Base-by-base conservation (phyloP, 1,284 basidiomycete genomes). In the Leccinum griseonigrum region DNA sequence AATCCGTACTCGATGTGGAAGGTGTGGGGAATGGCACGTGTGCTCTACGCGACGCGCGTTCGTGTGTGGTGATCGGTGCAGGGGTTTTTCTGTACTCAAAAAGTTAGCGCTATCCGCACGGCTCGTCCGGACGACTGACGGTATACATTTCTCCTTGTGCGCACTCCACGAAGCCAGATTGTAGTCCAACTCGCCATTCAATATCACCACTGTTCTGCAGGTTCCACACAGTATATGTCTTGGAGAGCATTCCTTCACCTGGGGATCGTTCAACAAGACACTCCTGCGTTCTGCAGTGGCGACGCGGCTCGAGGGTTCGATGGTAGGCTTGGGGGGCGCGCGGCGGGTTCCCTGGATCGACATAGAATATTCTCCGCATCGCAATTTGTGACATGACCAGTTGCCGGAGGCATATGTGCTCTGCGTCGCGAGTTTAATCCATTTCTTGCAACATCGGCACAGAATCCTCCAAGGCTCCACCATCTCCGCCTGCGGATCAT, bases 231-330 rank as follows among this genome's bases (percentile, higher is more conserved):
- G 76, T 22, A 87, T 81, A 60, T 71, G 73, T 36, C 70, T 71
- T 0, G 77, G 60, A 3, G 79, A 76, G 68, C 81, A 84, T 1
- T 70, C 66, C 69, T 79, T 82, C 43, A 79, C 85, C 64, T 85
- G 83, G 18, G 80, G 67, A 69, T 90, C 87, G 63, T 87, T 88
- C 34, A 87, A 77, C 61, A 89, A 72, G 58, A 76, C 73, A 48
- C 88, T 71, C 73, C 83, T 85, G 60, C 87, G 78, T 65, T 86
- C 83, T 14, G 85, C 81, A 10, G 82, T 80, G 10, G 85, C 81
- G 32, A 87, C 82, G 52, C 83, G 80, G 58, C 79, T 81, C 62
- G 79, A 81, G 3, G 84, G 85, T 57, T 83, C 84, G 58, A 64
- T 67, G 36, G 0, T 60, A 28, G 62, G 64, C 40, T 71, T 71